Conservation (phyloP, 129 eudicot genomes). For the Centaurea solstitialis region DNA sequence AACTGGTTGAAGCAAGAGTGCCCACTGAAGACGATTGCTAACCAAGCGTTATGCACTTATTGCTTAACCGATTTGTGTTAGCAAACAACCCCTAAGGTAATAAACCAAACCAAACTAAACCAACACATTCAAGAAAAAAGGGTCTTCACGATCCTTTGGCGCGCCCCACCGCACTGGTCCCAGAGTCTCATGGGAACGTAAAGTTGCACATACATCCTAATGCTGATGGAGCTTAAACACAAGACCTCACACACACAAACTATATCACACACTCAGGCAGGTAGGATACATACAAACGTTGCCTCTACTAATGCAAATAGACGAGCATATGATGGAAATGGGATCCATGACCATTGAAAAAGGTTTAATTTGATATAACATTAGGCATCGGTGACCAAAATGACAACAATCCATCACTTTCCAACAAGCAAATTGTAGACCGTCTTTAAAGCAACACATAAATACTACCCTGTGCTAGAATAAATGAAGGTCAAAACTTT, state of each 20-base stretch:
- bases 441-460: conserved; percentile 1
- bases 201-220: no score
- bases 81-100: not conserved
- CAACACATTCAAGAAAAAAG: not conserved
- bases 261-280: no score
- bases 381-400: not conserved
- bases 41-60: no score
- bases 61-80: not conserved
- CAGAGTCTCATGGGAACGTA: no score
- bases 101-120: not conserved
- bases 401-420: not conserved
- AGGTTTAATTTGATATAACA: not conserved
- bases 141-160: not conserved
- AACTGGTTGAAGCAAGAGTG: no score
- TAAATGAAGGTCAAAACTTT: conserved; percentile 7
- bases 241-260: not conserved
- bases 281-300: no score
- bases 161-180: no score
- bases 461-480: conserved; percentile 4
- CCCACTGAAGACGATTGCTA: no score
- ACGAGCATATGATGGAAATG: not conserved
- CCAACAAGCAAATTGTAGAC: not conserved
- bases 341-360: not conserved
- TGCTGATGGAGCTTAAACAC: not conserved
- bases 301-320: not conserved